A percentile compares a stretch with the other conserved stretches of the same genome.
Evolutionary conservation across 2,329 filamentous ascomycete genomes (phyloP).

Genomic region (Talaromyces sp.): DNA sequence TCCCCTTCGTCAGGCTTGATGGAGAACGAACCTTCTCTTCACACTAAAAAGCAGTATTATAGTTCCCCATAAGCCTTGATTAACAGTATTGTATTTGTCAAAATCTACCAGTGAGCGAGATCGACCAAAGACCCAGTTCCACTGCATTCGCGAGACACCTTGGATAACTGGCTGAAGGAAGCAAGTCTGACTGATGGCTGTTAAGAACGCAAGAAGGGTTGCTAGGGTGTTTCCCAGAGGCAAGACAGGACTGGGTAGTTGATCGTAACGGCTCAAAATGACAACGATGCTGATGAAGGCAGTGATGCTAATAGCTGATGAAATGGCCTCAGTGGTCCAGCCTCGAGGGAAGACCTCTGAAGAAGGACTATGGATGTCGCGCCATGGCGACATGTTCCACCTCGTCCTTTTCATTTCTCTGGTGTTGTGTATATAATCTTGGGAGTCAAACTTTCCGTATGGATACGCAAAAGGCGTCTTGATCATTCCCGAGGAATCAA

Average conservation of each 20-base stretch:
- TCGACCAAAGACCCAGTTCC: neutral
- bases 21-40: constrained; percentile 5
- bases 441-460: neutral
- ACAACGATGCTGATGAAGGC: neutral
- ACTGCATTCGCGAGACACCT: constrained; percentile 5
- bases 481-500: neutral
- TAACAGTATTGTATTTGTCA: neutral
- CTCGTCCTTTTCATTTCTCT: neutral
- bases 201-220: constrained; percentile 5
- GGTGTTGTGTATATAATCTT: neutral
- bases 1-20: neutral
- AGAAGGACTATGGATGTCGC: neutral
- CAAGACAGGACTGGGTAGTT: neutral
- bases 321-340: constrained; percentile 4
- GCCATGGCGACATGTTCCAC: neutral
- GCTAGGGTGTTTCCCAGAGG: constrained; percentile 1
- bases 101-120: constrained; percentile 3
- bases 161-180: constrained; percentile 3
- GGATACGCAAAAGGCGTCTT: neutral
- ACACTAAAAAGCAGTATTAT: constrained; percentile 3
- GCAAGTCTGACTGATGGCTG: constrained; percentile 1
- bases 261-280: constrained; percentile 1
- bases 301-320: constrained; percentile 2
- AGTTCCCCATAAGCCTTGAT: constrained; percentile 5
- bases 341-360: neutral